phyloP scores from a whole-genome alignment of 2,329 filamentous ascomycete species.

The Talaromyces albobiverticillius region DNA sequence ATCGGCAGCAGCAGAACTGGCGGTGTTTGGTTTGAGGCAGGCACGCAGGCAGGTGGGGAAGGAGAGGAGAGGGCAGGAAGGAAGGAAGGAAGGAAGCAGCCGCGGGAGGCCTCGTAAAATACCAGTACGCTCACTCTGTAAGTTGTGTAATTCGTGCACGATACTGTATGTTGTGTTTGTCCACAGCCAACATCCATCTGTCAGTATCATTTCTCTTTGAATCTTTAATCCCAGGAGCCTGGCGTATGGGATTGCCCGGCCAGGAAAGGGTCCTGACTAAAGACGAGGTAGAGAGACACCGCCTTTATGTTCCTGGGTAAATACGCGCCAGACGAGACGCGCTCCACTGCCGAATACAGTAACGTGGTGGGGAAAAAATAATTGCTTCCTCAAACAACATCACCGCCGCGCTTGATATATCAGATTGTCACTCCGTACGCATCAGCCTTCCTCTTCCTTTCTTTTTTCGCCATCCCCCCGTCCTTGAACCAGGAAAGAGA shows the following conservation, averaged over 20 bases:
- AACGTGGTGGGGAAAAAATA: background rate
- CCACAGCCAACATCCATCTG: too few relatives aligned
- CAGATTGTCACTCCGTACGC: background rate
- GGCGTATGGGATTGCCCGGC: too few relatives aligned
- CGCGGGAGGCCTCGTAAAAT: too few relatives aligned
- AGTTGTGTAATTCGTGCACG: too few relatives aligned
- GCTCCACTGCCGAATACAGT: background rate
- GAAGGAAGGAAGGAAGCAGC: too few relatives aligned
- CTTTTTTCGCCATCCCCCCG: background rate
- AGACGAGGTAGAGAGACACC: too few relatives aligned
- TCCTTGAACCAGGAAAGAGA: background rate
- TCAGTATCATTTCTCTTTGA: too few relatives aligned
- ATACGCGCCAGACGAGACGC: conserved; percentile 11
- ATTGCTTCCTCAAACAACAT: conserved; percentile 1
- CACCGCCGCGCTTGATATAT: background rate
- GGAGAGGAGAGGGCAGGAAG: background rate
- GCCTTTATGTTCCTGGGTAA: background rate
- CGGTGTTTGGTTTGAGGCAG: background rate
- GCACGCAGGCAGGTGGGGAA: conserved; percentile 2
- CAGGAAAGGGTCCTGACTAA: too few relatives aligned
- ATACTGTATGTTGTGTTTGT: too few relatives aligned
- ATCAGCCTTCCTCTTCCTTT: background rate
- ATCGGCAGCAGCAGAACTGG: background rate
- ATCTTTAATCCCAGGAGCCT: too few relatives aligned
- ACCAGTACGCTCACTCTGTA: too few relatives aligned